A percentile compares a stretch with the other conserved stretches of the same genome.
These are phyloP conservation scores for Epichloe baconii DNA, from an alignment of 2,329 filamentous ascomycete genomes.

Conservation along the genomic window DNA sequence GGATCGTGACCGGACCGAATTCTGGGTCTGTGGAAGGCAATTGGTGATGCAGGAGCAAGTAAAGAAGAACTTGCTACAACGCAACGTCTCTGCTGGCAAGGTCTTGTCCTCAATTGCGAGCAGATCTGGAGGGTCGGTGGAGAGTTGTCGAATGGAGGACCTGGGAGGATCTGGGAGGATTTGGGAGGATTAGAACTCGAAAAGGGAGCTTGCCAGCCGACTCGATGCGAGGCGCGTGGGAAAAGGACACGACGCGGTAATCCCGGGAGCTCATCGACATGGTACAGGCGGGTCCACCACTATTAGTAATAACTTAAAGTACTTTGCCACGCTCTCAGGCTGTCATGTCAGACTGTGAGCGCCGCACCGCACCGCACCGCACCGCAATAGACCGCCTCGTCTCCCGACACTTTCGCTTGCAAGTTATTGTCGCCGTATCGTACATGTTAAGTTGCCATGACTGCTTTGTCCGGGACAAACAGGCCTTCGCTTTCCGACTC, in stretches of 20 bases:
- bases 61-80: background rate
- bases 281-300: too few relatives aligned
- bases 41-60: background rate
- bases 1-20: background rate
- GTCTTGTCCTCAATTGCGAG: background rate
- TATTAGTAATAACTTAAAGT: too few relatives aligned
- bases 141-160: constrained; percentile 1
- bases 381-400: too few relatives aligned
- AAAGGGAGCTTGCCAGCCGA: constrained; percentile 2
- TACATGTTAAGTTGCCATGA: background rate
- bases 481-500: background rate
- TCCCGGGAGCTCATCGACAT: background rate
- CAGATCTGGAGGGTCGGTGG: background rate
- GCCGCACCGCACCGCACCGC: too few relatives aligned
- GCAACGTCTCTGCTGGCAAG: background rate
- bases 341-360: background rate
- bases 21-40: background rate
- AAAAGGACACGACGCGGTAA: constrained; percentile 8
- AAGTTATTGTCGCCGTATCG: background rate
- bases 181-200: background rate
- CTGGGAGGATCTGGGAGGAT: background rate
- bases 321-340: too few relatives aligned
- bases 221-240: background rate
- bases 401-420: background rate
- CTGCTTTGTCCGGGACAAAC: background rate